Evolutionary conservation across 2,329 filamentous ascomycete species (phyloP), one percentile per base, ranked within the genome.

Genomic region (Aspergillus pseudoglaucus): DNA sequence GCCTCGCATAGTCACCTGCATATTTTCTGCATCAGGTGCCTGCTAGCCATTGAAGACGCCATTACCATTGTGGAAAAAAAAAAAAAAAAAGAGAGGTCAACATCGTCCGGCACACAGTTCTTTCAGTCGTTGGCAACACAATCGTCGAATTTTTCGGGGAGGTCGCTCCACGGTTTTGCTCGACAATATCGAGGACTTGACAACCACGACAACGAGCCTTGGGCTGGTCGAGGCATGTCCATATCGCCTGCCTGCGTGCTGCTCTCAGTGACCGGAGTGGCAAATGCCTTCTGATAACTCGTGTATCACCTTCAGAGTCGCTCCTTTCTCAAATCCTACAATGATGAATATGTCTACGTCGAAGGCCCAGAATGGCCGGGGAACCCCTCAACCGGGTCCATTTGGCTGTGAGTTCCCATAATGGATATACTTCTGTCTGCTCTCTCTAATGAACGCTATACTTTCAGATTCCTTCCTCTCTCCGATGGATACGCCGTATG

Each of bases 391-490:
- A 48, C 74, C 78, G 54, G 70, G 79, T 62, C 79, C 81, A 33
- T 87, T 87, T 75, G 84, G 83, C 61, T 87, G 83, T 87, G 76
- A 58, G 83, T 78, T 42, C 45, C 38, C 46, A 25, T 15, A 42
- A 15, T 39, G 41, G 30, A 45, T 45, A 33, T 17, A n/a, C 40
- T 22, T 44, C 38, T 46, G 42, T 20, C 2, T 37, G 52, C 40
- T 49, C 33, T 49, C 33, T 47, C 42, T 47, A 25, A 50, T 45
- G 40, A 12, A 12, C 15, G 25, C 25, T 22, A 33, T 45, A 27
- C 20, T 18, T 41, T 20, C 37, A 68, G 66, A 69, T 59, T 59
- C 61, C 10, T 63, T 68, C 39, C 60, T 66, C 44, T 55, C 61
- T 1, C 52, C 62, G 32, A 59, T 62, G 53, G 69, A 69, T 57